Percentiles rank a stretch among this genome's conserved stretches.
These are phyloP conservation scores for Prunus mume DNA, from an alignment of 306 rosid species.

Conservation along the genomic window DNA sequence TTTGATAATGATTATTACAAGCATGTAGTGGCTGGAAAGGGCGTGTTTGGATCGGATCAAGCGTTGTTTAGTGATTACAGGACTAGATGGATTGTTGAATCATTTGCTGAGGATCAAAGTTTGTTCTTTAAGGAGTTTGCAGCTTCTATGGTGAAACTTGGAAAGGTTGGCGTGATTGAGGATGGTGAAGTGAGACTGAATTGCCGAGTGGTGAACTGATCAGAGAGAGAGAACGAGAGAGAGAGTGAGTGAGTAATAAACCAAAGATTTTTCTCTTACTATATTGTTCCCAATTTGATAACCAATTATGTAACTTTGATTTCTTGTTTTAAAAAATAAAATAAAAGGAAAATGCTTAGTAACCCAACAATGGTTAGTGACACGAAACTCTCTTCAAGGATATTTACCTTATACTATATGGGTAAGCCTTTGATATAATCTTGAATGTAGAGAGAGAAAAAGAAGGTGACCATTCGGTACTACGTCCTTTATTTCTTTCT, in stretches of 20 bases:
- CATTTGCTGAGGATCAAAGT: conserved; percentile 56
- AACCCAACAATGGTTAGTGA: too few species aligned
- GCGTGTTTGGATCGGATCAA: conserved; percentile 70
- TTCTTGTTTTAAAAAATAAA: background rate
- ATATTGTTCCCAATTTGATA: background rate
- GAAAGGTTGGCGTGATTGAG: conserved; percentile 48
- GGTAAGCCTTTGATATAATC: too few species aligned
- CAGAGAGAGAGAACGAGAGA: background rate
- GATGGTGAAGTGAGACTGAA: conserved; percentile 57
- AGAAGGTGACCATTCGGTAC: too few species aligned
- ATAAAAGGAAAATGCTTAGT: background rate
- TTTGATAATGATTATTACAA: conserved; percentile 71
- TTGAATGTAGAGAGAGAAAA: too few species aligned
- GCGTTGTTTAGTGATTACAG: conserved; percentile 52
- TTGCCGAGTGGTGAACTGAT: conserved; percentile 51
- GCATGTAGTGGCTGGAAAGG: conserved; percentile 42
- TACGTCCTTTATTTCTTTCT: too few species aligned
- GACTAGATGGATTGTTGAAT: conserved; percentile 64
- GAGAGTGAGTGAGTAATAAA: background rate
- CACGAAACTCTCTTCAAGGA: too few species aligned
- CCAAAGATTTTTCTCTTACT: background rate
- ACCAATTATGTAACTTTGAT: background rate
- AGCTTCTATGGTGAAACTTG: conserved; percentile 67
- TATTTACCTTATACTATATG: background rate
- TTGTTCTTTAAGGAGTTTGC: conserved; percentile 57